These are phyloP conservation scores for Metschnikowia henanensis DNA, from an alignment of 805 yeast genomes.

Conservation along the genomic window DNA sequence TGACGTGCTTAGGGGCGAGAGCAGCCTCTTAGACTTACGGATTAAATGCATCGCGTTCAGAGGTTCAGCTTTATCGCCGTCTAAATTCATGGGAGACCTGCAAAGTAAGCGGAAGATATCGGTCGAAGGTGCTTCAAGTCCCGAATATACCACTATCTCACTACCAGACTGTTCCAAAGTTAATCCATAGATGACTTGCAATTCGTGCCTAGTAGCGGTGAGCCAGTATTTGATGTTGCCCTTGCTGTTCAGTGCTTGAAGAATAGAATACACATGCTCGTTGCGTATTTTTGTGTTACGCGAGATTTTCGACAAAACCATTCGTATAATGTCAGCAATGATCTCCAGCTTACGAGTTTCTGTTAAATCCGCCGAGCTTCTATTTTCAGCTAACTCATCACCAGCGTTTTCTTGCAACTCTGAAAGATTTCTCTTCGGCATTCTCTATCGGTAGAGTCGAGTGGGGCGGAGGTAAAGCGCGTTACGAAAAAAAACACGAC, in stretches of 20 bases:
- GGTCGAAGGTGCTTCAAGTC: constrained; percentile 22
- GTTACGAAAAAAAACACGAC: too few species aligned
- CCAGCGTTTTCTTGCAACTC: not conserved
- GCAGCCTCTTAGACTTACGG: constrained; percentile 20
- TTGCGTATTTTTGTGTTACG: constrained; percentile 13
- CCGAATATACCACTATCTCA: constrained; percentile 23
- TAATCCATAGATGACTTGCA: constrained; percentile 30
- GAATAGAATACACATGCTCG: constrained; percentile 15
- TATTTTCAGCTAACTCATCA: too few species aligned
- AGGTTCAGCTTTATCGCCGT: not conserved
- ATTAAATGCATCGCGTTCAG: constrained; percentile 17
- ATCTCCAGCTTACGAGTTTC: constrained; percentile 2
- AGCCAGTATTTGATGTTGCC: constrained; percentile 25
- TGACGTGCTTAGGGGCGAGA: constrained; percentile 22
- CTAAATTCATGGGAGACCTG: constrained; percentile 7
- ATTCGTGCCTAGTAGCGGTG: constrained; percentile 15
- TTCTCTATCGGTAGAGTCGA: too few species aligned
- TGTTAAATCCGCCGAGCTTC: too few species aligned
- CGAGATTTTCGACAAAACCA: constrained; percentile 14
- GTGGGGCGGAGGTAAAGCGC: too few species aligned
- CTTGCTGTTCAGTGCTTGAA: constrained; percentile 17
- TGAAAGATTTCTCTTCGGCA: not conserved
- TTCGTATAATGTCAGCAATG: constrained; percentile 12
- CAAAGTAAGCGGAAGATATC: constrained; percentile 28
- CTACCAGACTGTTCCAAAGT: constrained; percentile 16